A percentile compares a stretch with the other conserved stretches of the same genome.
These are phyloP conservation scores for Aureobasidium pullulans DNA, from an alignment of 2,329 filamentous ascomycete genomes.

Conservation along the genomic window DNA sequence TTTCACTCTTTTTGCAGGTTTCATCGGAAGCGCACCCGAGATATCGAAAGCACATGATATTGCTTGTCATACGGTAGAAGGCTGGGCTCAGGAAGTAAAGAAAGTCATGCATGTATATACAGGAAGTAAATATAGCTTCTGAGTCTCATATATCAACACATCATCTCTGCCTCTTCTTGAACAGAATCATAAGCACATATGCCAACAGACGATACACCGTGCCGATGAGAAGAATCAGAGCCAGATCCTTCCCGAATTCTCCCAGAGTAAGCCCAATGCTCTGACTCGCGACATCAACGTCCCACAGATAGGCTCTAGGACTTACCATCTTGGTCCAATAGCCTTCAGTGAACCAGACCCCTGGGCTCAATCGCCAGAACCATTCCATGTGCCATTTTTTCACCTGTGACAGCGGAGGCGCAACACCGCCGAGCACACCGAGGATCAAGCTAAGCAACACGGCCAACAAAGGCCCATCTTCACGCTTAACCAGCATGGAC, in stretches of 20 bases:
- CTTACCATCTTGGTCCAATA: slow-evolving; percentile 48
- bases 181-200: not conserved
- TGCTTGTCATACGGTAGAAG: no score
- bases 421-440: slow-evolving; percentile 30
- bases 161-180: not conserved
- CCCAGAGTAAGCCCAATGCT: slow-evolving; percentile 41
- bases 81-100: not conserved
- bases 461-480: slow-evolving; percentile 51
- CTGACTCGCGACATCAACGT: slow-evolving; percentile 39
- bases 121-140: not conserved
- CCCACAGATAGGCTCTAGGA: slow-evolving; percentile 45
- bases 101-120: not conserved
- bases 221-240: slow-evolving; percentile 9
- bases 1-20: no score
- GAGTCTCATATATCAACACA: not conserved
- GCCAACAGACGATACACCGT: slow-evolving; percentile 11
- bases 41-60: no score
- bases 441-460: slow-evolving; percentile 25
- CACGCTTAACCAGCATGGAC: slow-evolving; percentile 48
- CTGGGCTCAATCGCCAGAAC: slow-evolving; percentile 49
- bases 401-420: slow-evolving; percentile 44
- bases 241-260: slow-evolving; percentile 39
- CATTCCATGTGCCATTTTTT: slow-evolving; percentile 47
- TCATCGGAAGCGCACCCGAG: no score
- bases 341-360: slow-evolving; percentile 49